Base-by-base conservation (phyloP, 768 basidiomycete genomes). In the Boletus tylopilopsis region DNA sequence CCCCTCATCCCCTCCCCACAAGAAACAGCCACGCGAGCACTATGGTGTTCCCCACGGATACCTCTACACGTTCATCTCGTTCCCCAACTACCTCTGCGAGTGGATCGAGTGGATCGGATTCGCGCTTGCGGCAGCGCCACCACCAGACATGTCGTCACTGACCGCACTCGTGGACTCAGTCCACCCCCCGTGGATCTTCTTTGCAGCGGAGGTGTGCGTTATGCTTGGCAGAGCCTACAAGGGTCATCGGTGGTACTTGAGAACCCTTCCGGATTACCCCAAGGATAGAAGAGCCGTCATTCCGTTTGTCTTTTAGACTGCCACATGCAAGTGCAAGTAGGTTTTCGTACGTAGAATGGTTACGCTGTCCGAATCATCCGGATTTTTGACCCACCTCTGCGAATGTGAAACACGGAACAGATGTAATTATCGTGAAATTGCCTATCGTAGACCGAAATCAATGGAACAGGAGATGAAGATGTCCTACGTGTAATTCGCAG, bases 41-140 rank as follows among this genome's bases (percentile, higher is more conserved):
- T 91, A 91, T 63, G 83, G 84, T 5, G 84, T 94, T 51, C 93
- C 95, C 0, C 78, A 85, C 43, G 90, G 88, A 0, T 77, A 81
- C 19, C 71, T 95, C 16, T 96, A 87, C 74, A 59, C 66, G 36
- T 84, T 80, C 61, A 73, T 97, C 59, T 91, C 92, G 6, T 95
- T 85, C 71, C 95, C 95, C 10, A 93, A 96, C 67, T 98, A 97
- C 71, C 71, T 92, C 18, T 92, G 86, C 69, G 95, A 97, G 64
- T 98, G 95, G 95, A 50, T 87, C 47, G 95, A 98, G 69, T 98
- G 94, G 94, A 56, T 81, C 10, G 92, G 89, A 8, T 97, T 86
- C 66, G 87, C 90, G 2, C 64, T 96, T 33, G 88, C 90, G 6
- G 79, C 89, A 4, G 71, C 80, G 6, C 81, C 84, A 1, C 8